Percentiles rank a stretch among this genome's conserved stretches.
These are phyloP conservation scores for Candida mesenterica DNA, from an alignment of 1,139 yeast species.

Conservation along the genomic window DNA sequence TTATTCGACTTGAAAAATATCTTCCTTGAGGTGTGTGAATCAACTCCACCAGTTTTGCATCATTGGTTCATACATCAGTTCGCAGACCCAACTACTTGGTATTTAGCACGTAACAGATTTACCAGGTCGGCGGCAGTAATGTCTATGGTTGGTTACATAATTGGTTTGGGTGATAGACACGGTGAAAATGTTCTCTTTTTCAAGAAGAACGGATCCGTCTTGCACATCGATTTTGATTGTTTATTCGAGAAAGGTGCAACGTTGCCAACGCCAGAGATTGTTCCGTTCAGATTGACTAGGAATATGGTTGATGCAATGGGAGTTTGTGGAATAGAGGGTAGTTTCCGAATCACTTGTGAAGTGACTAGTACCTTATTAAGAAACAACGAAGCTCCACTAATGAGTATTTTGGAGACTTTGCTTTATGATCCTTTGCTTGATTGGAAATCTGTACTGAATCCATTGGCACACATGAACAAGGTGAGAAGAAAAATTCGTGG, in stretches of 20 bases:
- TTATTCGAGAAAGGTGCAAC: constrained; percentile 81
- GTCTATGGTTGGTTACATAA: constrained; percentile 94
- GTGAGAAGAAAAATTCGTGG: constrained; percentile 85
- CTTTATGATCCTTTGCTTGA: constrained; percentile 88
- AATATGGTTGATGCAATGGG: constrained; percentile 93
- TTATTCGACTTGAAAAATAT: constrained; percentile 22
- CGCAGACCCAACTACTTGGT: constrained; percentile 90
- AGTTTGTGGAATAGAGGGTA: constrained; percentile 85
- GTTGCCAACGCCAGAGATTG: constrained; percentile 81
- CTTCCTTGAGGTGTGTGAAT: constrained; percentile 32
- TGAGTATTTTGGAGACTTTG: constrained; percentile 90
- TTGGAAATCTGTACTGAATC: constrained; percentile 52
- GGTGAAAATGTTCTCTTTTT: constrained; percentile 84
- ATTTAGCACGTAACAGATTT: constrained; percentile 69
- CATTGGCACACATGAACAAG: constrained; percentile 68
- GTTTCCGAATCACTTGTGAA: constrained; percentile 82
- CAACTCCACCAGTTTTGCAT: constrained; percentile 73
- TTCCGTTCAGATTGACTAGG: constrained; percentile 88
- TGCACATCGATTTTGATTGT: constrained; percentile 97
- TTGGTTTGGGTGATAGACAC: constrained; percentile 93
- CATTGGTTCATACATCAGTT: constrained; percentile 87
- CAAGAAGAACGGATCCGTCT: constrained; percentile 70
- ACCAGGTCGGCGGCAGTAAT: constrained; percentile 88
- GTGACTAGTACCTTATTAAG: constrained; percentile 75
- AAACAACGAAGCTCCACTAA: constrained; percentile 78